Evolutionary conservation across 257 asterid species (phyloP), one percentile per base, ranked within the genome.

Genomic region (Nicotiana otophora): DNA sequence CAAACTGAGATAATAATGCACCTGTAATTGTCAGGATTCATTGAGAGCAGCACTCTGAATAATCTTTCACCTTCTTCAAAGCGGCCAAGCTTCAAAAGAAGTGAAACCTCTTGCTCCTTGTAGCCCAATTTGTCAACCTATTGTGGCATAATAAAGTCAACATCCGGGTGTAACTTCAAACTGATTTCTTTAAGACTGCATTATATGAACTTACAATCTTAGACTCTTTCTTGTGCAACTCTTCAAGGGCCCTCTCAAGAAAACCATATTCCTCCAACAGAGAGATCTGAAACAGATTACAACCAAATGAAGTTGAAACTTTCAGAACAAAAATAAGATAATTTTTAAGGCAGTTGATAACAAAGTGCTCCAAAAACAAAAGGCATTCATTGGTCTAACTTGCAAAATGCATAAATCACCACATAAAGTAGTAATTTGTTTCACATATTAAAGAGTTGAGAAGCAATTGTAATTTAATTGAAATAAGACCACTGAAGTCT

Each of bases 21-120:
- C 98, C 98, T 87, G 87, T 94, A 96, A 88, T 96, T 94, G 89
- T 96, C 98, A 57, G 99, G 97, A 89, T 96, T 96, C 97, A 92
- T 88, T 1, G 94, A 89, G 75, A 94, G 98, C 36, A 96, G 90
- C 87, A 86, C 87, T 91, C 82, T 90, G 89, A 93, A 94, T 75
- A 91, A 85, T 80, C 89, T 91, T 89, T 90, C 97, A 81, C 95
- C 97, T 89, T 96, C 98, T 63, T 92, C 97, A 67, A 90, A 81
- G 80, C 81, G 89, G 83, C 91, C 91, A 84, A 96, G 97, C 92
- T 94, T 94, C 87, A 87, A 93, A 80, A 93, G 95, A 83, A 96
- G 96, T 67, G 92, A 90, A 85, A 88, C 98, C 86, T 93, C 97
- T 80, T 92, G 99, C 84, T 96, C 99, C 91, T 94, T 96, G 90